Base-by-base conservation (phyloP, 495 filamentous ascomycete species). In the Penicillium salamii region DNA sequence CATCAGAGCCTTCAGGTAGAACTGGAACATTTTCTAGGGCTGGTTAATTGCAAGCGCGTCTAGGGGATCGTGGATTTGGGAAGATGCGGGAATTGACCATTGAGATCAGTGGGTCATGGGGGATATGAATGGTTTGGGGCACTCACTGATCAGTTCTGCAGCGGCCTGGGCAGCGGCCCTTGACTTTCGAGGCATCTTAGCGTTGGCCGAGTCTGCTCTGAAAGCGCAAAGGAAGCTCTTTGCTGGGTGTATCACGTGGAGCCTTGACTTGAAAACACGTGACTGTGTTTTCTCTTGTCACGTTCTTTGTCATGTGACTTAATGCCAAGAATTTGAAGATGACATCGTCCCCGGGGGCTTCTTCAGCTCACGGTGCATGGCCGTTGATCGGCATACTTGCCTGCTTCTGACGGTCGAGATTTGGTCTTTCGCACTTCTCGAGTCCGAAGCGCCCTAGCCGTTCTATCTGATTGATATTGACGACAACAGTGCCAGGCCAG, bases 111-210 rank as follows among this genome's bases (percentile, higher is more conserved):
- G 26, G 38, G 23, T 34, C 45, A 26, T 12, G n/a, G 18, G 19
- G 28, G 28, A 23, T 42, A n/a, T 12, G 18, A 9, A 9, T 24
- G 13, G 19, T 12, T 41, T 7, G 7, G 43, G 7, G 36, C 26
- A 63, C 65, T 48, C 55, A 79, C 76, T 67, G 56, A 76, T 62
- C 28, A 69, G 74, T 47, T 78, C 69, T 14, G 74, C 74, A 39
- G 74, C 75, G 42, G 75, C 71, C 52, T 77, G 74, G 31, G 74
- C 75, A 51, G 74, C 74, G 18, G 72, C 71, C 53, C 76, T 59
- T 31, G 71, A 66, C 52, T 70, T 72, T 54, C 78, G 63, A 35
- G 72, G 71, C 78, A 80, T 80, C n/a, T 12, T 50, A 54, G 42
- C 33, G 41, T 39, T 43, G 47, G 28, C 29, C 29, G 44, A 23